Percentiles rank a stretch among this genome's conserved stretches.
Evolutionary conservation across 306 rosid species (phyloP).

Genomic region (Corylus americana): DNA sequence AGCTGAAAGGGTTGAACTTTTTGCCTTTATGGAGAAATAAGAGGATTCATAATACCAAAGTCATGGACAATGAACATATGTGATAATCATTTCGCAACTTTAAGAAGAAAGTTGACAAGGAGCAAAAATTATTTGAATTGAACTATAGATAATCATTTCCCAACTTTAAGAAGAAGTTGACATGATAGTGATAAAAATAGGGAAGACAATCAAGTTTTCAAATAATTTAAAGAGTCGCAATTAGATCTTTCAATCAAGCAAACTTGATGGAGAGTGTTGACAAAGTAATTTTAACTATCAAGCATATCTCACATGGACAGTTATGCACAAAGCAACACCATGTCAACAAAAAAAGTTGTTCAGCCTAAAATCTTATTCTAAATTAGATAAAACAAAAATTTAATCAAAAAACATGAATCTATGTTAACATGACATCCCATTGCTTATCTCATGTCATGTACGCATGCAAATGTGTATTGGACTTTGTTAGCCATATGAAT

Average conservation of each 20-base stretch:
- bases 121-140: neutral
- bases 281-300: neutral
- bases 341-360: too few relatives aligned
- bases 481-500: neutral
- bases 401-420: neutral
- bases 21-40: too few relatives aligned
- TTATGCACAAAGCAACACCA: too few relatives aligned
- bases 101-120: neutral
- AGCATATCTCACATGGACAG: neutral
- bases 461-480: neutral
- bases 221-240: neutral
- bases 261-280: neutral
- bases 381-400: neutral
- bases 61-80: too few relatives aligned
- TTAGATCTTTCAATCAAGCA: neutral
- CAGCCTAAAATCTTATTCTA: too few relatives aligned
- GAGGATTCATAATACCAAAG: too few relatives aligned
- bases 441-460: neutral
- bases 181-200: neutral
- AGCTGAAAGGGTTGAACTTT: too few relatives aligned
- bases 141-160: neutral
- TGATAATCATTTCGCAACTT: too few relatives aligned
- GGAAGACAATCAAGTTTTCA: neutral
- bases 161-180: slow-evolving; percentile 1
- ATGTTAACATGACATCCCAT: too few relatives aligned